phyloP scores from a whole-genome alignment of 495 filamentous ascomycete species.

The Thermothielavioides terrestris region DNA sequence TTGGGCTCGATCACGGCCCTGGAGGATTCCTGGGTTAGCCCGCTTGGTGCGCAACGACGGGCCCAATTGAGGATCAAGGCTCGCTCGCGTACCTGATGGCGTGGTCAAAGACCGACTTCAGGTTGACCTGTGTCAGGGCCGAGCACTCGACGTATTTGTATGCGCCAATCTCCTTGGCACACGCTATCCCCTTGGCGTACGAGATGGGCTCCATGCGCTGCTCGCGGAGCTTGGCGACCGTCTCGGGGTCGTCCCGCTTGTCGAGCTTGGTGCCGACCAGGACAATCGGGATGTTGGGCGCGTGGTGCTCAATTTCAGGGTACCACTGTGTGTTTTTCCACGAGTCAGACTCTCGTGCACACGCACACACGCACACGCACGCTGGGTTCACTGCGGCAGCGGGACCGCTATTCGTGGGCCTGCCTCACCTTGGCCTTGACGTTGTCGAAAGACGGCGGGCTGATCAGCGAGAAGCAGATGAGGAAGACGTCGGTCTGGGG shows the following conservation, averaged over 20 bases:
- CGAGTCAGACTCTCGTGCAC: slow-evolving; percentile 9
- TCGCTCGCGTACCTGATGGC: slow-evolving; percentile 69
- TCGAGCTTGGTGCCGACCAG: slow-evolving; percentile 97
- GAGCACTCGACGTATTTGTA: slow-evolving; percentile 97
- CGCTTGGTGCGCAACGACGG: not conserved
- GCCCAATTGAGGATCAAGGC: no score
- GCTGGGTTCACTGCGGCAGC: no score
- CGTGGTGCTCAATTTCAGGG: slow-evolving; percentile 94
- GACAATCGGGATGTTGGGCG: slow-evolving; percentile 91
- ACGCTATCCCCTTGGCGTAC: slow-evolving; percentile 76
- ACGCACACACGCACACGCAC: no score
- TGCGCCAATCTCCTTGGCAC: slow-evolving; percentile 86
- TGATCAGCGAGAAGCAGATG: slow-evolving; percentile 97
- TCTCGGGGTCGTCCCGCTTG: slow-evolving; percentile 81
- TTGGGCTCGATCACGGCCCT: slow-evolving; percentile 75
- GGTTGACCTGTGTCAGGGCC: slow-evolving; percentile 87
- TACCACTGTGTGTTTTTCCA: slow-evolving; percentile 67
- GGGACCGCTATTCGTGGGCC: no score
- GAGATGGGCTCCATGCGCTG: slow-evolving; percentile 86
- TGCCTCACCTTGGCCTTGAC: slow-evolving; percentile 80
- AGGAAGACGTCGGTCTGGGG: slow-evolving; percentile 97
- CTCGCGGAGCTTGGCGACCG: slow-evolving; percentile 68
- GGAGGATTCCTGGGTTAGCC: not conserved
- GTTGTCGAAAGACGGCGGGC: slow-evolving; percentile 95
- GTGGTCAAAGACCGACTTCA: slow-evolving; percentile 97